Conservation (phyloP, 2,329 filamentous ascomycete genomes). For the Amauroascus verrucosus region DNA sequence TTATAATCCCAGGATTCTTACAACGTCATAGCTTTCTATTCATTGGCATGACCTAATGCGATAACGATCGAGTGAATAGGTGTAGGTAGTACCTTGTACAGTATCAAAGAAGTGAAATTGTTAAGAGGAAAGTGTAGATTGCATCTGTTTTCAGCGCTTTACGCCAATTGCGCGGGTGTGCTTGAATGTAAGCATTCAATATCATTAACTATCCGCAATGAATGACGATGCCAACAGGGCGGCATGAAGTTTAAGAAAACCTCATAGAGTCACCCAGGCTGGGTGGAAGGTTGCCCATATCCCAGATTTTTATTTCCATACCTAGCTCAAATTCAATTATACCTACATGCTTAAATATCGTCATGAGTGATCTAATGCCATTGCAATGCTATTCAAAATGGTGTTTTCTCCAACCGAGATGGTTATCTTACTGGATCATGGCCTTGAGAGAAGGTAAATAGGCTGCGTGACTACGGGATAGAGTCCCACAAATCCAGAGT, state of each 20-base stretch:
- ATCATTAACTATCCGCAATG: background rate
- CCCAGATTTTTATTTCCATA: conserved; percentile 35
- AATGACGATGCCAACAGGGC: background rate
- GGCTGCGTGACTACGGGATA: conserved; percentile 42
- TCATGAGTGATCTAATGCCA: conserved; percentile 27
- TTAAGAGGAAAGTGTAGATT: too few relatives aligned
- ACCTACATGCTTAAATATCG: conserved; percentile 31
- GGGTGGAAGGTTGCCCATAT: conserved; percentile 36
- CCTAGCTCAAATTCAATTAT: conserved; percentile 33
- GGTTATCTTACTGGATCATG: conserved; percentile 36
- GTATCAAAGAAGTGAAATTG: too few relatives aligned
- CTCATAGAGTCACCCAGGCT: conserved; percentile 32
- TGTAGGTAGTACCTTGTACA: too few relatives aligned
- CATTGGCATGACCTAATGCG: too few relatives aligned
- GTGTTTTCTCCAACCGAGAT: conserved; percentile 26
- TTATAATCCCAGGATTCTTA: too few relatives aligned
- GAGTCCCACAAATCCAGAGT: conserved; percentile 42
- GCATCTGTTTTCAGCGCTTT: too few relatives aligned
- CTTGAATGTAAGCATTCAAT: too few relatives aligned
- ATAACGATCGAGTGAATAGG: too few relatives aligned
- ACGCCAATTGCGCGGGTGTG: too few relatives aligned
- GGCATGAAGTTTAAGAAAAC: background rate
- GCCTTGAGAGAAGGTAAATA: conserved; percentile 39
- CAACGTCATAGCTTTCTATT: too few relatives aligned
- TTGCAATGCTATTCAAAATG: conserved; percentile 40